Percentiles rank a stretch among this genome's conserved stretches.
Evolutionary conservation across 23 red algal genomes (phyloP).

Genomic region (Cyanidiococcus yangmingshanensis): DNA sequence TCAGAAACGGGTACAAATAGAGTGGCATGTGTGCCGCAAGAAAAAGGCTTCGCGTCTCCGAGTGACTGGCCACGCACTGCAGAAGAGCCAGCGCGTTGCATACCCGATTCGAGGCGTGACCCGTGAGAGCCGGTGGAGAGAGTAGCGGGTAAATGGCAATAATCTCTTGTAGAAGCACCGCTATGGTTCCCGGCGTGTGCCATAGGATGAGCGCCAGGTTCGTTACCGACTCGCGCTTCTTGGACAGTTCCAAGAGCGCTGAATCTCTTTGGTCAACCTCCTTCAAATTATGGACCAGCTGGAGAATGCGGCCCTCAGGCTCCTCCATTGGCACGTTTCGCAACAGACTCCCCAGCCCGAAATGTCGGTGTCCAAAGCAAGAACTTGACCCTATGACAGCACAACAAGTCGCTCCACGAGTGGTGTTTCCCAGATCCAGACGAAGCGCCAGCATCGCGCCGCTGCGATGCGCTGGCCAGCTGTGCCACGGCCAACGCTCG

Average conservation of each 20-base stretch:
- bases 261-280: constrained; percentile 44
- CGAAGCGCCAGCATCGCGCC: too few relatives aligned
- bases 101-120: constrained; percentile 90
- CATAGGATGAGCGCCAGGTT: constrained; percentile 91
- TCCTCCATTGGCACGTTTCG: constrained; percentile 5
- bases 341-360: too few relatives aligned
- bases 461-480: too few relatives aligned
- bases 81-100: constrained; percentile 96
- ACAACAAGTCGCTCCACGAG: too few relatives aligned
- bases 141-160: constrained; percentile 93
- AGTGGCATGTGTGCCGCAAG: constrained; percentile 89
- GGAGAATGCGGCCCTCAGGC: neutral
- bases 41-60: constrained; percentile 73
- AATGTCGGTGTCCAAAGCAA: too few relatives aligned
- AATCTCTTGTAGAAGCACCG: constrained; percentile 87
- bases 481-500: too few relatives aligned
- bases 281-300: constrained; percentile 15
- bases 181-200: constrained; percentile 78
- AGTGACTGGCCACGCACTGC: constrained; percentile 87
- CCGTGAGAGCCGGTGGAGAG: constrained; percentile 77
- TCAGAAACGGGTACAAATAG: constrained; percentile 98
- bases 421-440: too few relatives aligned
- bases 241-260: constrained; percentile 82
- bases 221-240: constrained; percentile 73
- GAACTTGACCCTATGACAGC: too few relatives aligned